A percentile compares a stretch with the other conserved stretches of the same genome.
These are phyloP conservation scores for Aspergillus nidulans DNA, from an alignment of 495 filamentous ascomycete genomes.

Conservation along the genomic window DNA sequence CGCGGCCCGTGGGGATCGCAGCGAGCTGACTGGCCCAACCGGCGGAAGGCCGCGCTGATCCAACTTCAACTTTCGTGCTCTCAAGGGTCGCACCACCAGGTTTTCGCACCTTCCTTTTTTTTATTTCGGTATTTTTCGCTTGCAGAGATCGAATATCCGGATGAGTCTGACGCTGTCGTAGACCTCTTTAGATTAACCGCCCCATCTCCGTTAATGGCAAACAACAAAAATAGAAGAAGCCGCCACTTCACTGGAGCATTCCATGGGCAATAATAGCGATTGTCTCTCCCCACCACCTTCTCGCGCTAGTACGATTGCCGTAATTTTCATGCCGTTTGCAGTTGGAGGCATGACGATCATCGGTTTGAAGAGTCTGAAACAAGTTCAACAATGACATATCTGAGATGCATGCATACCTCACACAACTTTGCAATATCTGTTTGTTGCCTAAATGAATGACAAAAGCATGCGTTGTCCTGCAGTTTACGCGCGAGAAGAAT, in stretches of 20 bases:
- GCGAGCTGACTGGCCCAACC: constrained; percentile 12
- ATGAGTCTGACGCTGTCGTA: neutral
- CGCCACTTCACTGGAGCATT: constrained; percentile 13
- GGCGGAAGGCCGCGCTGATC: constrained; percentile 19
- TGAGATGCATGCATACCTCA: neutral
- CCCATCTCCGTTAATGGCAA: neutral
- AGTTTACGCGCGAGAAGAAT: neutral
- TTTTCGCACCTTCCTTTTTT: neutral
- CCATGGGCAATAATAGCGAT: constrained; percentile 5
- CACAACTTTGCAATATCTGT: neutral
- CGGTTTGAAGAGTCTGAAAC: constrained; percentile 14
- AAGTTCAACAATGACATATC: neutral
- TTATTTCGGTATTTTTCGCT: neutral
- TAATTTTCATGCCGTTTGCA: constrained; percentile 2
- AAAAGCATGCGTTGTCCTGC: neutral
- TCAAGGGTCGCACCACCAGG: constrained; percentile 3
- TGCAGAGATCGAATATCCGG: neutral
- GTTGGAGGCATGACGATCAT: constrained; percentile 7
- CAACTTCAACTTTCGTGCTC: neutral
- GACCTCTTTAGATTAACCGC: neutral
- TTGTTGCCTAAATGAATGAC: neutral
- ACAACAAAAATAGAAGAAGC: constrained; percentile 6
- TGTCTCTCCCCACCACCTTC: neutral
- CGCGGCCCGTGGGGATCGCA: constrained; percentile 25
- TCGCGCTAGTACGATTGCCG: neutral